Conservation (phyloP, 73 alveolate genomes). For the Paramecium caudatum region DNA sequence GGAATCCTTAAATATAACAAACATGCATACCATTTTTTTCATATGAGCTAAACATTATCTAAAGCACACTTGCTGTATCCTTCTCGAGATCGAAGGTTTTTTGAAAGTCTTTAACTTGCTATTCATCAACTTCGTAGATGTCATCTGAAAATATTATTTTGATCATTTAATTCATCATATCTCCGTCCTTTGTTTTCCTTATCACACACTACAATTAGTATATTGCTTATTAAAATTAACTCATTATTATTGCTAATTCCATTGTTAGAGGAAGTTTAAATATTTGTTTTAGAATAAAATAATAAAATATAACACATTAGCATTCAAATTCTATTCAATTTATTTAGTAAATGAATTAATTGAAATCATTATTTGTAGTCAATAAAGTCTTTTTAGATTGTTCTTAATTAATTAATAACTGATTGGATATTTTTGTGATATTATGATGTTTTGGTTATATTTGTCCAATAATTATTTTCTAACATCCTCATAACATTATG, state of each 20-base stretch:
- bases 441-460: too few relatives aligned
- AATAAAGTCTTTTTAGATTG: too few relatives aligned
- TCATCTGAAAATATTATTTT: constrained; percentile 34
- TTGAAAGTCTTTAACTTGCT: not conserved
- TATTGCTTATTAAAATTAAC: constrained; percentile 57
- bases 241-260: constrained; percentile 58
- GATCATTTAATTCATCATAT: constrained; percentile 22
- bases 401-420: too few relatives aligned
- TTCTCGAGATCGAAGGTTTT: not conserved
- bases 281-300: too few relatives aligned
- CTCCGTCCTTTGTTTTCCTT: not conserved
- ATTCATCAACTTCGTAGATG: constrained; percentile 30
- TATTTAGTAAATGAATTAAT: too few relatives aligned
- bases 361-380: too few relatives aligned
- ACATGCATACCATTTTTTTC: not conserved
- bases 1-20: not conserved
- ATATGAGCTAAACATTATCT: constrained; percentile 32
- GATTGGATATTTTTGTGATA: too few relatives aligned
- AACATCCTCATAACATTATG: constrained; percentile 5
- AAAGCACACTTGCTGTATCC: constrained; percentile 49
- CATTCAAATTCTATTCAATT: too few relatives aligned
- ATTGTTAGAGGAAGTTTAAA: too few relatives aligned
- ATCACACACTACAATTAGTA: not conserved
- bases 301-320: too few relatives aligned
- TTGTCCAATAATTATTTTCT: not conserved